These are phyloP conservation scores for Boletus tomentosulus DNA, from an alignment of 768 basidiomycete genomes.

Conservation along the genomic window DNA sequence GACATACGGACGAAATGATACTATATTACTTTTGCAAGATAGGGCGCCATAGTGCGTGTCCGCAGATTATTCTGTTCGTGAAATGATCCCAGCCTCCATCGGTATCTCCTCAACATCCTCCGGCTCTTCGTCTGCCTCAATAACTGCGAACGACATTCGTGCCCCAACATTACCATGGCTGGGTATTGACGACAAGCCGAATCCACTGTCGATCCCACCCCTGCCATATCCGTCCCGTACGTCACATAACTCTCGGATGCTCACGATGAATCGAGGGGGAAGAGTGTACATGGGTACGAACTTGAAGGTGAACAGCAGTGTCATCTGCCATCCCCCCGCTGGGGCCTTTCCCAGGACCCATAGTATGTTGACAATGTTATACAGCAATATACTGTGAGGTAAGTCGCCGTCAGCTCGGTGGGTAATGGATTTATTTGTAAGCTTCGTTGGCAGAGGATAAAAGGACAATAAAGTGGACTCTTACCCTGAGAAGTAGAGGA, in stretches of 20 bases:
- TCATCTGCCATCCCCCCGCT: neutral
- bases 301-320: neutral
- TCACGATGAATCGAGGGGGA: constrained; percentile 6
- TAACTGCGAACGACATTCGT: neutral
- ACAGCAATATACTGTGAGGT: neutral
- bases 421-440: too few relatives aligned
- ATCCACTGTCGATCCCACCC: constrained; percentile 1
- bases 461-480: neutral
- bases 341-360: neutral
- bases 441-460: neutral
- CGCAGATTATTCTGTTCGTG: neutral
- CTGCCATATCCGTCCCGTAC: neutral
- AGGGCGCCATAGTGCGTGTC: neutral
- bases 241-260: constrained; percentile 3
- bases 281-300: neutral
- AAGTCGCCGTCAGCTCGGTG: neutral
- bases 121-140: neutral
- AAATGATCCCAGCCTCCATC: neutral
- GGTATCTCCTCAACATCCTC: neutral
- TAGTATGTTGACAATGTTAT: neutral
- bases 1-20: neutral
- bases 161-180: neutral
- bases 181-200: neutral
- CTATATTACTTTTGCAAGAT: neutral
- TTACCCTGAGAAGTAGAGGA: constrained; percentile 10